A percentile compares a stretch with the other conserved stretches of the same genome.
phyloP scores from a whole-genome alignment of 2,329 filamentous ascomycete species.

The Cadophora malorum region DNA sequence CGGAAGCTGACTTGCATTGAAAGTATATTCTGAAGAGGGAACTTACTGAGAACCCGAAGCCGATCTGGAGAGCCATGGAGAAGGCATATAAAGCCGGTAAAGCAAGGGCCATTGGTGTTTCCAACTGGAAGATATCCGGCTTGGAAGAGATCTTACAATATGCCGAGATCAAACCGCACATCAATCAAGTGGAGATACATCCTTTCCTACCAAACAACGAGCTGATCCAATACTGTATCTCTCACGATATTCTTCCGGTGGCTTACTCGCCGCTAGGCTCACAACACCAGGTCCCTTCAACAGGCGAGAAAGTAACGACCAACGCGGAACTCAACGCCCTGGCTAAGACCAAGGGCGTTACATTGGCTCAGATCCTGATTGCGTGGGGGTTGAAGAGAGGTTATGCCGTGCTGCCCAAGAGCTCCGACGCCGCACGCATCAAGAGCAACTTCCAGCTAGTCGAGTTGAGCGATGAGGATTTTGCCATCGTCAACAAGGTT shows the following conservation, averaged over 20 bases:
- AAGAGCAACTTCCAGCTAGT: constrained; percentile 71
- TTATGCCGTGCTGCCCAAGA: constrained; percentile 22
- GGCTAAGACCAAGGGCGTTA: constrained; percentile 67
- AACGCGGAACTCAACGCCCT: constrained; percentile 65
- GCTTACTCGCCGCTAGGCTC: constrained; percentile 72
- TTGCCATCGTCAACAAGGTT: constrained; percentile 60
- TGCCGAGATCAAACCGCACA: constrained; percentile 55
- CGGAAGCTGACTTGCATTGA: constrained; percentile 47
- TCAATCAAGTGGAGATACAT: constrained; percentile 72
- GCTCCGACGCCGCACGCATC: constrained; percentile 66
- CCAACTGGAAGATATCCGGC: constrained; percentile 61
- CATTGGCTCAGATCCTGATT: constrained; percentile 68
- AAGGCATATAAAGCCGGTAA: constrained; percentile 65
- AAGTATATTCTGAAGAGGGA: constrained; percentile 67
- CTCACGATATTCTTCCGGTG: constrained; percentile 73
- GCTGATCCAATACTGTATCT: constrained; percentile 71
- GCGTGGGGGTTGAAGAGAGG: constrained; percentile 74
- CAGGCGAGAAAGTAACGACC: constrained; percentile 70
- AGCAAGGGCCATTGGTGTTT: constrained; percentile 63
- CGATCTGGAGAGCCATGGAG: constrained; percentile 79
- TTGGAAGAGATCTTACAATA: constrained; percentile 58
- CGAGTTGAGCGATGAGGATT: constrained; percentile 66
- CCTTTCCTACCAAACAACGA: constrained; percentile 76
- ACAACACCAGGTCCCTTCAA: constrained; percentile 67
- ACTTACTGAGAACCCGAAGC: constrained; percentile 69